phyloP scores from a whole-genome alignment of 2,329 filamentous ascomycete species.

The Cladophialophora chaetospira region DNA sequence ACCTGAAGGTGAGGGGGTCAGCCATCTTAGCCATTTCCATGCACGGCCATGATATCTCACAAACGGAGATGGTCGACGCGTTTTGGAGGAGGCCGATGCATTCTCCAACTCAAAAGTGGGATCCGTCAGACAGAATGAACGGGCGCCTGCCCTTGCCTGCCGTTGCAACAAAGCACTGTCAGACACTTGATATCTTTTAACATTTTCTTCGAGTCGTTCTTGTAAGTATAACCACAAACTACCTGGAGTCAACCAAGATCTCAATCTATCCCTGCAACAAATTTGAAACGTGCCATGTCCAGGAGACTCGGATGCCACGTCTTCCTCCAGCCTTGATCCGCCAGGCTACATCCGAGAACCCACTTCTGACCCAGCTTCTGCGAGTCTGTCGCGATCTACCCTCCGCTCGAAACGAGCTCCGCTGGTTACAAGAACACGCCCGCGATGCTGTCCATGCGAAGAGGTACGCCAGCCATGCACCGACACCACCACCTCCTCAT shows the following conservation, averaged over 20 bases:
- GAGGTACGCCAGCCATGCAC: conserved; percentile 16
- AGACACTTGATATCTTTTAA: neutral
- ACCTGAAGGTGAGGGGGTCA: neutral
- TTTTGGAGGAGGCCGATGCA: neutral
- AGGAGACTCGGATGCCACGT: conserved; percentile 47
- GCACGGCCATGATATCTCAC: neutral
- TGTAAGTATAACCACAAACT: too few relatives aligned
- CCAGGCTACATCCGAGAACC: conserved; percentile 40
- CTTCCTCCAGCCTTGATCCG: conserved; percentile 42
- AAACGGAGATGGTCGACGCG: conserved; percentile 16
- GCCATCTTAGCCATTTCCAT: neutral
- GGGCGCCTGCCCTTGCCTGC: neutral
- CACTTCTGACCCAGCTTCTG: conserved; percentile 46
- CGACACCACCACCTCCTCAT: neutral
- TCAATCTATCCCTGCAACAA: neutral
- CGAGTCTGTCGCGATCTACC: conserved; percentile 47
- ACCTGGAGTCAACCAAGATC: too few relatives aligned
- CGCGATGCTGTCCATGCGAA: conserved; percentile 19
- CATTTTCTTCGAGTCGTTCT: too few relatives aligned
- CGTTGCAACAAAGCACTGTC: neutral
- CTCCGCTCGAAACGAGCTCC: conserved; percentile 50
- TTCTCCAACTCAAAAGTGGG: conserved; percentile 2
- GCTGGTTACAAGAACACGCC: conserved; percentile 49
- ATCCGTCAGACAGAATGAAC: neutral
- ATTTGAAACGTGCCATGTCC: conserved; percentile 11